A percentile compares a stretch with the other conserved stretches of the same genome.
phyloP scores from a whole-genome alignment of 2,329 filamentous ascomycete genomes.

The Aureobasidium sp. region DNA sequence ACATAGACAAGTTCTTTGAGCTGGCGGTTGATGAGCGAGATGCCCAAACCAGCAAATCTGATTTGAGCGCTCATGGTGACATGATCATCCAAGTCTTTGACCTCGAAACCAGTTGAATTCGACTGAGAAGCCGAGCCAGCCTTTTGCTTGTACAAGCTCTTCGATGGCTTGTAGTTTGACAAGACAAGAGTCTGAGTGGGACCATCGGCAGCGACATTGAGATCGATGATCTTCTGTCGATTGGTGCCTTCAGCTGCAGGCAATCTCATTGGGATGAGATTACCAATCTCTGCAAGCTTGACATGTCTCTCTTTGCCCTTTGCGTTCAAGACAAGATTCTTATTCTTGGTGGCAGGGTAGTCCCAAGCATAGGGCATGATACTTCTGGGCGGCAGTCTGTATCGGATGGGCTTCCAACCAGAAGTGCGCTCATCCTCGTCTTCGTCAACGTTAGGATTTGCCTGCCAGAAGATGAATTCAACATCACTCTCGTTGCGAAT shows the following conservation, averaged over 20 bases:
- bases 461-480: conserved; percentile 94
- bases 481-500: conserved; percentile 98
- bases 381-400: conserved; percentile 83
- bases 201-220: conserved; percentile 91
- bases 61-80: conserved; percentile 86
- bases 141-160: conserved; percentile 78
- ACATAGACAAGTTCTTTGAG: conserved; percentile 88
- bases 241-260: conserved; percentile 55
- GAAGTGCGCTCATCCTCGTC: conserved; percentile 76
- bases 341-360: conserved; percentile 94
- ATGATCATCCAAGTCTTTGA: conserved; percentile 83
- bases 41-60: conserved; percentile 79
- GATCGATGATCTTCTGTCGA: conserved; percentile 82
- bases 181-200: conserved; percentile 91
- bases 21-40: conserved; percentile 89
- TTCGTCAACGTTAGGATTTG: conserved; percentile 85
- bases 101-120: conserved; percentile 72
- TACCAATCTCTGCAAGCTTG: conserved; percentile 93
- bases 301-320: conserved; percentile 81
- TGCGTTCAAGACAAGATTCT: conserved; percentile 78
- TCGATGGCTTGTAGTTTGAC: conserved; percentile 87
- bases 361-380: conserved; percentile 99
- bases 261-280: conserved; percentile 89
- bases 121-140: conserved; percentile 49
- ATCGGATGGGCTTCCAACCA: conserved; percentile 87